Base-by-base conservation (phyloP, 768 basidiomycete genomes). In the Zangia roseola region DNA sequence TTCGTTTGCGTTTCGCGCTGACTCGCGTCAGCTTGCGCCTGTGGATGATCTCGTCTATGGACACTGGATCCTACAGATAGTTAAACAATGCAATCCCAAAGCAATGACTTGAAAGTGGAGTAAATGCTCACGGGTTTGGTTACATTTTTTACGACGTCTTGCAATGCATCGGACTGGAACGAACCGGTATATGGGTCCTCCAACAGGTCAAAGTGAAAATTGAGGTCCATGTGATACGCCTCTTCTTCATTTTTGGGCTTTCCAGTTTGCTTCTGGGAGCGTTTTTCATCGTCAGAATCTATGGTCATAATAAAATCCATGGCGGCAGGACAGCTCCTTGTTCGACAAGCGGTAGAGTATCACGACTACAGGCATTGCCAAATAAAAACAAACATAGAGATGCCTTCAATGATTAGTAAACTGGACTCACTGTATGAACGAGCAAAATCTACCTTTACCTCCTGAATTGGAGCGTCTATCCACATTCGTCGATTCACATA, bases 21-120 rank as follows among this genome's bases (percentile, higher is more conserved):
- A 61, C 56, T 28, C 54, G 58, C 54, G 67, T 55, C 49, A 83
- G 59, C 61, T 74, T 79, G 59, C 83, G 77, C 48, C 86, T 79
- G 43, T 84, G 84, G 66, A 97, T 94, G 52, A 97, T 94, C 60
- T 95, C 91, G 65, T 95, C 88, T 10, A 97, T 85, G 38, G 86
- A 91, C 45, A 95, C 81, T n/a, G 85, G 84, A 63, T 80, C 72
- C 86, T 91, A 54, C 46, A 21, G 50, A 33, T 31, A 43, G 35
- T 55, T 44, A 45, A 52, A 31, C 53, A 26, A 47, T 28, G 10
- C 26, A 36, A 38, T 35, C 16, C 19, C 26, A 26, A 23, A 43
- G 7, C 4, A 31, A 25, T 43, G 35, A 51, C 43, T 37, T 12
- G n/a, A 17, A 25, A 23, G 31, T 42, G 49, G 40, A 31, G 55